Percentiles rank a stretch among this genome's conserved stretches.
Evolutionary conservation across 164 flowering plant species (phyloP).

Genomic region (Nymphaea colorata): DNA sequence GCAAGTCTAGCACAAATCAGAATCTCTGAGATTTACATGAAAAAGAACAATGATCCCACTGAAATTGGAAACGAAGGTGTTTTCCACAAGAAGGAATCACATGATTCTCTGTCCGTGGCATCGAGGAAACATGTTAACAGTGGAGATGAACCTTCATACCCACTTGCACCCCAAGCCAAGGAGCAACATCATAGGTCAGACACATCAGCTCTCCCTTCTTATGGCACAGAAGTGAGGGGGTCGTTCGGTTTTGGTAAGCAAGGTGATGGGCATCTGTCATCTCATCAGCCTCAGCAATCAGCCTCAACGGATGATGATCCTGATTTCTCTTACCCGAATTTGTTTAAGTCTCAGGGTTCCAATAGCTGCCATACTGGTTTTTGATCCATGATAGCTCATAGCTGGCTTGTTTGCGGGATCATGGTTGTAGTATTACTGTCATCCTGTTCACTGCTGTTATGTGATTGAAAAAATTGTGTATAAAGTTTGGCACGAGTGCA

Average conservation of each 20-base stretch:
- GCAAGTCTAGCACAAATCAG: constrained; percentile 81
- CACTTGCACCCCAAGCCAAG: constrained; percentile 12
- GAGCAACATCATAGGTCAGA: constrained; percentile 6
- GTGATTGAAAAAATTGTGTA: no score
- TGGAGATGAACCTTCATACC: constrained; percentile 1
- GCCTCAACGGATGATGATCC: constrained; percentile 73
- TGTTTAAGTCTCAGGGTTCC: constrained; percentile 28
- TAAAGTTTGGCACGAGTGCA: no score
- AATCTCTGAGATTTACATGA: constrained; percentile 46
- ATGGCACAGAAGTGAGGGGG: constrained; percentile 19
- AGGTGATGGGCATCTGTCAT: constrained; percentile 11
- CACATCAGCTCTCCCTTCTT: constrained; percentile 14
- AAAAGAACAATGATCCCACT: constrained; percentile 17
- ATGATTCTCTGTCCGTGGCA: no score
- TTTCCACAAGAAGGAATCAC: no score
- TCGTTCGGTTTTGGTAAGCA: constrained; percentile 13
- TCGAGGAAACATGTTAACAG: no score
- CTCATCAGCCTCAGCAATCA: constrained; percentile 33
- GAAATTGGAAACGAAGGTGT: background rate
- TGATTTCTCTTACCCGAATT: constrained; percentile 70
- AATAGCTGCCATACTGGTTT: no score
- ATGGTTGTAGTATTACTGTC: no score
- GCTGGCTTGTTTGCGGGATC: no score
- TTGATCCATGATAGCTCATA: no score
- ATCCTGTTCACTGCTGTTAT: no score